Evolutionary conservation across 2,329 filamentous ascomycete genomes (phyloP).

Genomic region (Epichloe hybrida): DNA sequence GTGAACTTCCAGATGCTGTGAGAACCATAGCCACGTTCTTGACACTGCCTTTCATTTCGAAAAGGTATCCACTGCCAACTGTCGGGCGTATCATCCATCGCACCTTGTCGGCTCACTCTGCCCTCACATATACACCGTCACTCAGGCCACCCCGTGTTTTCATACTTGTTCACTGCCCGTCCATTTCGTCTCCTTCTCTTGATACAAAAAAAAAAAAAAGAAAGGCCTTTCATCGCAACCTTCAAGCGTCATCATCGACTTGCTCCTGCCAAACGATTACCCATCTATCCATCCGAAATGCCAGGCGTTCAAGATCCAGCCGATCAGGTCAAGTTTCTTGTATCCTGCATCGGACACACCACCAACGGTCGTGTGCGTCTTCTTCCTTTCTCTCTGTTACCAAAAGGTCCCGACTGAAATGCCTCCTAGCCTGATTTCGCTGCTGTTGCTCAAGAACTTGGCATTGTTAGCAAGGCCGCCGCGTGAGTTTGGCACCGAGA

Average conservation of each 20-base stretch:
- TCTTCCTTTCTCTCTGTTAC: neutral
- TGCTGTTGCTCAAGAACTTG: constrained; percentile 49
- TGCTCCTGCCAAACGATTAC: neutral
- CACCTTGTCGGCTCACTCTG: neutral
- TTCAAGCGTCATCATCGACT: no score
- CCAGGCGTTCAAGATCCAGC: constrained; percentile 28
- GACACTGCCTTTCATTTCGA: neutral
- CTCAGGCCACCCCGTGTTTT: neutral
- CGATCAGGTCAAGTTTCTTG: constrained; percentile 49
- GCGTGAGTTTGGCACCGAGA: constrained; percentile 44
- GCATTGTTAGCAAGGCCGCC: constrained; percentile 51
- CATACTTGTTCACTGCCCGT: neutral
- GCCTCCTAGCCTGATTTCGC: constrained; percentile 46
- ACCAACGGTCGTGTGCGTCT: constrained; percentile 42
- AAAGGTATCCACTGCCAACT: neutral
- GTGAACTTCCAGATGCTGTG: neutral
- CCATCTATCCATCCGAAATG: constrained; percentile 6
- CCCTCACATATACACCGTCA: neutral
- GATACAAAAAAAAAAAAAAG: neutral
- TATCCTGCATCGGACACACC: constrained; percentile 50
- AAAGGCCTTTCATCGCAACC: neutral
- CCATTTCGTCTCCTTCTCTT: neutral
- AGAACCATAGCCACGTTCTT: neutral
- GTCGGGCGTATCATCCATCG: neutral
- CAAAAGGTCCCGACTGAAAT: neutral